phyloP scores from a whole-genome alignment of 2,329 filamentous ascomycete species.

The Hypoxylon sp. region DNA sequence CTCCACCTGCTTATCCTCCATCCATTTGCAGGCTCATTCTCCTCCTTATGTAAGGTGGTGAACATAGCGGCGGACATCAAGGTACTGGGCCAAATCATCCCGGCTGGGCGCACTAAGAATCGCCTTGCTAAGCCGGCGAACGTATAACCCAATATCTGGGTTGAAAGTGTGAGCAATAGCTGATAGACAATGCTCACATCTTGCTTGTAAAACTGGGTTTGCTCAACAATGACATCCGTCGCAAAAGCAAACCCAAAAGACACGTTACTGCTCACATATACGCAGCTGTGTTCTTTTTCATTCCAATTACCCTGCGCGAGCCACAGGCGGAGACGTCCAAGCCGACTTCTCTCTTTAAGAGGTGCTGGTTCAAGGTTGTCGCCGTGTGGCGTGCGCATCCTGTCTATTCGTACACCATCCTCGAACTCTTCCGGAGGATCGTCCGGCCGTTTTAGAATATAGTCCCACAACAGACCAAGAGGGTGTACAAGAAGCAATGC shows the following conservation, averaged over 20 bases:
- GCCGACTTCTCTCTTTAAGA: constrained; percentile 49
- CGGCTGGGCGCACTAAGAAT: constrained; percentile 85
- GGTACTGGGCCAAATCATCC: constrained; percentile 93
- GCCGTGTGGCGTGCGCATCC: constrained; percentile 11
- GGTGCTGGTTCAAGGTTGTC: constrained; percentile 26
- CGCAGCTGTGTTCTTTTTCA: constrained; percentile 88
- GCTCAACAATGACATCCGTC: constrained; percentile 90
- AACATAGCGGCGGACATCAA: constrained; percentile 93
- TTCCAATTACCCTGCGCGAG: constrained; percentile 86
- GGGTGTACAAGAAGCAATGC: constrained; percentile 87
- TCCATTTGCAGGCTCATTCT: constrained; percentile 84
- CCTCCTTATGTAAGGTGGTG: constrained; percentile 84
- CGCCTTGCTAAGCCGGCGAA: constrained; percentile 85
- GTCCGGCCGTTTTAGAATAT: constrained; percentile 71
- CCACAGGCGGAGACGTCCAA: constrained; percentile 74
- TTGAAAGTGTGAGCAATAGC: constrained; percentile 84
- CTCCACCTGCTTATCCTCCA: constrained; percentile 87
- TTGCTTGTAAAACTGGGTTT: constrained; percentile 90
- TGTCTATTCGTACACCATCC: constrained; percentile 61
- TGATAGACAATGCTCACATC: constrained; percentile 82
- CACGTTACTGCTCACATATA: constrained; percentile 91
- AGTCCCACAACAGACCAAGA: constrained; percentile 84
- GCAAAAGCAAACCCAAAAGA: constrained; percentile 92
- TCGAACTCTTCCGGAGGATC: constrained; percentile 69
- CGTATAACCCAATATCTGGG: constrained; percentile 87